A percentile compares a stretch with the other conserved stretches of the same genome.
These are phyloP conservation scores for Coemansia sp. DNA, from an alignment of 192 early-diverging fungal species.

Conservation along the genomic window DNA sequence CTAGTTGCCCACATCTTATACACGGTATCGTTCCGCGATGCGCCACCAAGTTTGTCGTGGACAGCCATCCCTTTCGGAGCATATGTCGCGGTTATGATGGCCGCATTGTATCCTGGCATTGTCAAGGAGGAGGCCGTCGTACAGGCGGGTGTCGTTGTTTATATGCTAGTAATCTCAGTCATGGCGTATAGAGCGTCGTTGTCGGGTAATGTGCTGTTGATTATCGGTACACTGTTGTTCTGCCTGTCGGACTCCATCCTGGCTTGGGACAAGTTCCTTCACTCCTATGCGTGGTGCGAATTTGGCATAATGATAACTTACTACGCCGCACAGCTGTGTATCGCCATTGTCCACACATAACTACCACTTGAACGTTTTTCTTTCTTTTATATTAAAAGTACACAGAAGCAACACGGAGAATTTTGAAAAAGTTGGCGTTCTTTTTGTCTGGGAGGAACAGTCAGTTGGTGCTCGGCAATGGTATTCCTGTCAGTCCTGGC, in stretches of 20 bases:
- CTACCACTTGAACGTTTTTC: neutral
- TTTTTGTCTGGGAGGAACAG: neutral
- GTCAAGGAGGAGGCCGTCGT: slow-evolving; percentile 27
- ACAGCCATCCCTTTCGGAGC: slow-evolving; percentile 17
- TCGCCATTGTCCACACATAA: slow-evolving; percentile 30
- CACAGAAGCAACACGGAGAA: slow-evolving; percentile 1
- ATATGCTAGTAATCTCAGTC: slow-evolving; percentile 27
- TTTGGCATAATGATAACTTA: slow-evolving; percentile 48
- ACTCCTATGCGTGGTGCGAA: slow-evolving; percentile 34
- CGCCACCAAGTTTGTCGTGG: slow-evolving; percentile 24
- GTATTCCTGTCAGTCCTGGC: neutral
- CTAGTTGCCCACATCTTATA: slow-evolving; percentile 45
- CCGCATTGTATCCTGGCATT: slow-evolving; percentile 23
- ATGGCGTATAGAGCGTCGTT: slow-evolving; percentile 48
- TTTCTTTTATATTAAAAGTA: slow-evolving; percentile 6
- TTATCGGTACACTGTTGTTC: slow-evolving; percentile 40
- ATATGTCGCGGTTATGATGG: slow-evolving; percentile 33
- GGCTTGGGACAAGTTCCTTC: slow-evolving; percentile 45
- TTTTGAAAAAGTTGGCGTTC: neutral
- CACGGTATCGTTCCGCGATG: slow-evolving; percentile 18
- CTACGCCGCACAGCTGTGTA: slow-evolving; percentile 52
- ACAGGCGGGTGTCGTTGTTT: slow-evolving; percentile 40
- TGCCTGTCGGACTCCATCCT: slow-evolving; percentile 51
- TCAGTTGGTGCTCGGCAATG: slow-evolving; percentile 2
- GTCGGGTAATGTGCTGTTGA: slow-evolving; percentile 22